phyloP scores from a whole-genome alignment of 305 asterid genomes.

The Rubia balearica region DNA sequence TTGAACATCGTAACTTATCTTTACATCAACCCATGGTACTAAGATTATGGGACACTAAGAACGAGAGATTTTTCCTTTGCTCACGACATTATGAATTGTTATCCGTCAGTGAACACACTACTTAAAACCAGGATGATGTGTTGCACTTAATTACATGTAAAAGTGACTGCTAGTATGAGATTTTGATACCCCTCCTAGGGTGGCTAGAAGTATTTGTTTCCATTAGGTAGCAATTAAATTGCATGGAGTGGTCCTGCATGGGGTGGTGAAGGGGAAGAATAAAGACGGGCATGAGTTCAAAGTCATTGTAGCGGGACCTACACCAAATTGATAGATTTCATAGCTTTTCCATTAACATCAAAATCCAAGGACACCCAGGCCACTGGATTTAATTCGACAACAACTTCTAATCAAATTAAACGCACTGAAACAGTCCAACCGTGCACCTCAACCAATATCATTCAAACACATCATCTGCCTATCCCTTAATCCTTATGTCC shows the following conservation, averaged over 20 bases:
- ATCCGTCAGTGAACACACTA: neutral
- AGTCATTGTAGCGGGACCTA: constrained; percentile 32
- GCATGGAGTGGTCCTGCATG: constrained; percentile 9
- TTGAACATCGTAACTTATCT: too few relatives aligned
- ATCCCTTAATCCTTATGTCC: too few relatives aligned
- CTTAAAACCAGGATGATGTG: neutral
- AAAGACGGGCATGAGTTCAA: constrained; percentile 32
- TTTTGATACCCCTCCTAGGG: too few relatives aligned
- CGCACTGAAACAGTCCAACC: constrained; percentile 1
- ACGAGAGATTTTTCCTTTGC: too few relatives aligned
- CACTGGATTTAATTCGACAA: constrained; percentile 6
- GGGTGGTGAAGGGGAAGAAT: neutral
- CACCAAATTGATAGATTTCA: constrained; percentile 12
- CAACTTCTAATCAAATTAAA: neutral
- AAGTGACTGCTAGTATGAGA: neutral
- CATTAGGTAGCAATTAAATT: neutral
- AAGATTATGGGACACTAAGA: too few relatives aligned
- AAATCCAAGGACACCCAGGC: constrained; percentile 10
- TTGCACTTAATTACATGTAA: neutral
- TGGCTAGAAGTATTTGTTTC: neutral
- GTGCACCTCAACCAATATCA: constrained; percentile 6
- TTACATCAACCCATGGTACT: too few relatives aligned
- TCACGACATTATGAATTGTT: too few relatives aligned
- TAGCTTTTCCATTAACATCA: constrained; percentile 15
- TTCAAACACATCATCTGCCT: too few relatives aligned